These are phyloP conservation scores for Mesotaenium endlicherianum DNA, from an alignment of 139 green algal genomes.

Conservation along the genomic window DNA sequence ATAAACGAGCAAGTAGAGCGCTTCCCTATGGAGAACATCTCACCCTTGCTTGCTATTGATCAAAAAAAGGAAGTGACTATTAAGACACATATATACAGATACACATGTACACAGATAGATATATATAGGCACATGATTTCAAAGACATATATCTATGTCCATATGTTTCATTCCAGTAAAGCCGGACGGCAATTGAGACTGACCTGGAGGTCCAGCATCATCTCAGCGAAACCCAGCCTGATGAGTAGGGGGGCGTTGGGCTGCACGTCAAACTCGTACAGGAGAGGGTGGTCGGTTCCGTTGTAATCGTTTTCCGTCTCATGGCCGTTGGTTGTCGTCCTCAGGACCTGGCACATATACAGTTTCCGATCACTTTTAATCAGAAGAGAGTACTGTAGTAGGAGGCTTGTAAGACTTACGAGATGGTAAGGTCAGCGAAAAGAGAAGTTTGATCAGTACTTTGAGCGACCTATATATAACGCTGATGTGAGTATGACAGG, in stretches of 20 bases:
- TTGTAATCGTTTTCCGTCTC: background rate
- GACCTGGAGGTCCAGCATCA: background rate
- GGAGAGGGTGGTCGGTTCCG: background rate
- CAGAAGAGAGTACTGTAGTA: background rate
- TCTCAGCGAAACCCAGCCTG: background rate
- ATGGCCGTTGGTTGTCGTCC: constrained; percentile 1
- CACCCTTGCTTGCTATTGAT: background rate
- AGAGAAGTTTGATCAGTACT: background rate
- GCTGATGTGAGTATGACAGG: background rate
- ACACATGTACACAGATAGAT: background rate
- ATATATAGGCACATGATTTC: background rate
- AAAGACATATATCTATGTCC: background rate
- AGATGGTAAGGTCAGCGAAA: background rate
- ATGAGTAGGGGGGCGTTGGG: background rate
- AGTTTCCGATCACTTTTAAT: background rate
- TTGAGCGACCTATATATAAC: background rate
- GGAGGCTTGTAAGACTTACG: background rate
- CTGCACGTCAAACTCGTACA: background rate
- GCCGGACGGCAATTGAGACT: background rate
- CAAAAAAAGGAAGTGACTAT: background rate
- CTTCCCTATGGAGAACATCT: background rate
- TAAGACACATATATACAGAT: background rate
- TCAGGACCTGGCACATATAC: background rate
- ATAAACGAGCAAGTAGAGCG: too few relatives aligned
- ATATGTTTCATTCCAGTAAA: background rate